These are phyloP conservation scores for Debaryomycetaceae sp. DNA, from an alignment of 1,139 yeast genomes.

Conservation along the genomic window DNA sequence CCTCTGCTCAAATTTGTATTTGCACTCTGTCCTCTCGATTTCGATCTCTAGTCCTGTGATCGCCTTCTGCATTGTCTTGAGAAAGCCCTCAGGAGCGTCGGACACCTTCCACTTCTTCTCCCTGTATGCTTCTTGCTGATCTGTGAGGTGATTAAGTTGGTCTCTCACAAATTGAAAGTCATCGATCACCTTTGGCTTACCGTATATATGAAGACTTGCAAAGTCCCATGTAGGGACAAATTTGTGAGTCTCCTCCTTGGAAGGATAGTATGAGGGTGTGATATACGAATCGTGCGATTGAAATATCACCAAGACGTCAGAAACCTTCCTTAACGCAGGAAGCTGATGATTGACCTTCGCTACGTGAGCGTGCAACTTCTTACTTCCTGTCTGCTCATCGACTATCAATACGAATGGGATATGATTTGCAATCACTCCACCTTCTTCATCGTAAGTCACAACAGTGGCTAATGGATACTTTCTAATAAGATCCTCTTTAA, in stretches of 20 bases:
- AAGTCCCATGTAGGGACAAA: constrained; percentile 75
- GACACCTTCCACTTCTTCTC: constrained; percentile 51
- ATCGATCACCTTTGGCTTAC: constrained; percentile 46
- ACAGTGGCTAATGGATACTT: constrained; percentile 54
- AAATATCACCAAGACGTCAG: constrained; percentile 51
- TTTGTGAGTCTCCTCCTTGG: constrained; percentile 56
- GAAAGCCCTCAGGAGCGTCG: constrained; percentile 56
- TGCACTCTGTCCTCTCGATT: constrained; percentile 48
- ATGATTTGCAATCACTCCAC: constrained; percentile 51
- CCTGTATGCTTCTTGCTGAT: constrained; percentile 35
- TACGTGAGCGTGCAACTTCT: constrained; percentile 52
- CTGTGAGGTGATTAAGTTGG: constrained; percentile 46
- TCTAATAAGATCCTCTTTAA: constrained; percentile 39
- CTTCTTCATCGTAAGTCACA: constrained; percentile 36
- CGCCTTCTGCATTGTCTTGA: constrained; percentile 45
- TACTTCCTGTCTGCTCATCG: constrained; percentile 36
- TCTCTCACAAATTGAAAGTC: constrained; percentile 45
- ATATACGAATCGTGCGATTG: constrained; percentile 54
- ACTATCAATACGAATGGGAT: constrained; percentile 50
- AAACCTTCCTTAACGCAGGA: constrained; percentile 37
- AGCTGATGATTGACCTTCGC: constrained; percentile 55
- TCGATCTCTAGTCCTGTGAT: constrained; percentile 60
- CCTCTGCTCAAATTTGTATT: constrained; percentile 62
- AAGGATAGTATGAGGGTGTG: constrained; percentile 59
- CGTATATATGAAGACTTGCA: constrained; percentile 58